Evolutionary conservation across 257 asterid genomes (phyloP), one percentile per base, ranked within the genome.

Genomic region (Avicennia marina): DNA sequence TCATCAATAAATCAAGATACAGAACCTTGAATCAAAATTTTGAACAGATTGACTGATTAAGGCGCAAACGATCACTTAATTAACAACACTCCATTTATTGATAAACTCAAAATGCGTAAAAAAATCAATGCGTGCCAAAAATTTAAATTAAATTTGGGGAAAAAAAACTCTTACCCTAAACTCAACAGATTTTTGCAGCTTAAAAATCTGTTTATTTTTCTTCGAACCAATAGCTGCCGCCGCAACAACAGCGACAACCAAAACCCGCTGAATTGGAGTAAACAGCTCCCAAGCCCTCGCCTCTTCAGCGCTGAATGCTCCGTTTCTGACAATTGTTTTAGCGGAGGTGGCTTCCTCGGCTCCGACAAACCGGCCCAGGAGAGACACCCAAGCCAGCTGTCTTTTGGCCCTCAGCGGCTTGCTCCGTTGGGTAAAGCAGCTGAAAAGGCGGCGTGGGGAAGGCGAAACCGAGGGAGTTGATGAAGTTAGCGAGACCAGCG

Each of bases 311-410:
- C 73, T 49, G 36, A 83, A 47, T 2, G 64, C 67, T 39, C 81
- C 80, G 20, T 53, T 70, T 25, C 53, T 72, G 17, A 79, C 85
- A 2, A 90, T 41, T 1, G 87, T 57, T 66, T 62, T 74, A 39
- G 89, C 78, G 20, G 95, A 79, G 76, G 56, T 82, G 68, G 95
- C 85, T 54, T 84, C 95, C 12, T 90, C 96, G 21, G 89, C 91
- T 4, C 94, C 96, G 25, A 90, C 76, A 21, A 90, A 87, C 29
- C 95, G 74, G 18, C 95, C 96, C 70, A 87, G 94, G 40, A 90
- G 89, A n/a, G 98, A 87, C 42, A 90, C 77, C 98, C 98, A 83
- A 15, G 98, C 89, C 41, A 87, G 81, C 70, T 72, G 79, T 56
- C 76, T 75, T 33, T 60, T 78, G 0, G 86, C 73, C 44, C 81